Evolutionary conservation across 208 protist genomes (phyloP), one percentile per base, ranked within the genome.

Genomic region (Trypanosoma avium): DNA sequence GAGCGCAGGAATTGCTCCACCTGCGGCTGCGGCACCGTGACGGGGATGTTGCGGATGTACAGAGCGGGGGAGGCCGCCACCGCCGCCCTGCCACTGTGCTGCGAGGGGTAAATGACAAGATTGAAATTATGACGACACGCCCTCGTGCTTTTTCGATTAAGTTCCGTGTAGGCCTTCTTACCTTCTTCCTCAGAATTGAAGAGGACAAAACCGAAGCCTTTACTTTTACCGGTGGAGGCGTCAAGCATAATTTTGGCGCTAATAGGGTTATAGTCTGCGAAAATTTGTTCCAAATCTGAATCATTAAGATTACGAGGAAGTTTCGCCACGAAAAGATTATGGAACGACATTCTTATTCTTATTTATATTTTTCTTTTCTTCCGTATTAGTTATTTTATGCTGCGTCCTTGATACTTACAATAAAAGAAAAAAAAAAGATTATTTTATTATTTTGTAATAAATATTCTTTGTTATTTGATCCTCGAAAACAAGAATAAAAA

Each of bases 251-350:
- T 87, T 29, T 98, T 87, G 2, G 95, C 79, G 54, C 81, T 81
- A 22, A 83, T 94, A 27, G 98, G 92, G 26, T 81, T 24, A 67
- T 97, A 97, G 43, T 86, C 42, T 3, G 42, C 27, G 36, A 97
- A 94, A 10, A 97, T 77, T 27, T 96, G 74, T 32, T 79, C 68
- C 2, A 99, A 73, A 29, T 97, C 76, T 0, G 81, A 76, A 45
- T 96, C 86, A 35, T 75, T 88, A 24, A 97, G 61, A 52, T 81
- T 89, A 21, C 89, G 88, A 32, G 86, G 84, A 29, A 99, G 81
- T 73, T 98, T 97, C 58, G 98, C 98, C 62, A 99, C 86, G 71
- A 97, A 99, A 22, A 99, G 70, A 70, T 99, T 99, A 64, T 94
- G 98, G 57, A 96, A 96, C 13, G 67, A 57, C 66, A 65, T 63